These are phyloP conservation scores for Trichaptum fuscoviolaceum DNA, from an alignment of 768 basidiomycete genomes.

Conservation along the genomic window DNA sequence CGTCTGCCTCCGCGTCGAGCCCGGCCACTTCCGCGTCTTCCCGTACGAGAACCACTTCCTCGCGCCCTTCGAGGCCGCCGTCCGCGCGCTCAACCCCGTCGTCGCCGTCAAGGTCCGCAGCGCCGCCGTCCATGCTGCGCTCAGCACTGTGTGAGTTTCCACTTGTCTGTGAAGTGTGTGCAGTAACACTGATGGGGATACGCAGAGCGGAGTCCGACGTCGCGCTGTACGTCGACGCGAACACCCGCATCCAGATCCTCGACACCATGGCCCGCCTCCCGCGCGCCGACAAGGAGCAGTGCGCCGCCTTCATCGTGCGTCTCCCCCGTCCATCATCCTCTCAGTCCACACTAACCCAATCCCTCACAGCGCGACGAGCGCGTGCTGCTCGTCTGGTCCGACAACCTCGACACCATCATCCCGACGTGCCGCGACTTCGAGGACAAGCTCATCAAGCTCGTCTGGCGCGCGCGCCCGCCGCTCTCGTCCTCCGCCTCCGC, in stretches of 20 bases:
- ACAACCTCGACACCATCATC: constrained; percentile 75
- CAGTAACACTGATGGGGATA: too few relatives aligned
- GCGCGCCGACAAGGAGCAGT: constrained; percentile 85
- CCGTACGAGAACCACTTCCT: constrained; percentile 82
- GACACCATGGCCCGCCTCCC: constrained; percentile 63
- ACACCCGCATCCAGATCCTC: constrained; percentile 85
- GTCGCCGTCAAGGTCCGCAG: constrained; percentile 79
- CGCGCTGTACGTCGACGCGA: constrained; percentile 65
- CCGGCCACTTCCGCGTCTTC: constrained; percentile 71
- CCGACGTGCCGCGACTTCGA: constrained; percentile 70
- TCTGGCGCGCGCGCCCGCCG: constrained; percentile 55
- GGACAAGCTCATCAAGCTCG: constrained; percentile 71
- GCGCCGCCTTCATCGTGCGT: constrained; percentile 79
- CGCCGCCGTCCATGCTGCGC: constrained; percentile 75
- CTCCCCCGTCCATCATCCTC: background rate
- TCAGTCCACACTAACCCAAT: constrained; percentile 4
- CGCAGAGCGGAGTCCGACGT: constrained; percentile 53
- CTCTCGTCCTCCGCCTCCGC: constrained; percentile 41
- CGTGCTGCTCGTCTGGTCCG: constrained; percentile 81
- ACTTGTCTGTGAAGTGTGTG: too few relatives aligned
- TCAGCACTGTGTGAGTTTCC: constrained; percentile 56
- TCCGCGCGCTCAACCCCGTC: constrained; percentile 71
- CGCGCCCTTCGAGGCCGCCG: constrained; percentile 76
- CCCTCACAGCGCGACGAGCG: constrained; percentile 67
- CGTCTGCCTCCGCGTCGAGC: constrained; percentile 67